Evolutionary conservation across 1,284 basidiomycete genomes (phyloP).

Genomic region (Puccinia coronata): DNA sequence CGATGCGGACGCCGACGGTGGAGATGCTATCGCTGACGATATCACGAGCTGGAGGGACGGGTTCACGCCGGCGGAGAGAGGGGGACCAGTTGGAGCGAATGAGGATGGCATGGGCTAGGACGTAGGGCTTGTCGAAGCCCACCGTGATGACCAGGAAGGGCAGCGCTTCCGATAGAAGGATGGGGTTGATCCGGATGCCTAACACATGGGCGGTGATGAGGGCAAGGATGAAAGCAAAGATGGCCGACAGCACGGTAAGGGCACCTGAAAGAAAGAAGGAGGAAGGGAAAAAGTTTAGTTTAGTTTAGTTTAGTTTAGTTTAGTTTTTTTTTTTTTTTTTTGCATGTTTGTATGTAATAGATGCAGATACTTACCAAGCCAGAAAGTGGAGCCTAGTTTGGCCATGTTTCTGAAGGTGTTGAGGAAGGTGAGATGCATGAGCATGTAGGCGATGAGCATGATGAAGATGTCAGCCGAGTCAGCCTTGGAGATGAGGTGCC

Average conservation of each 20-base stretch:
- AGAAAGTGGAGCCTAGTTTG: no score
- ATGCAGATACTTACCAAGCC: constrained; percentile 63
- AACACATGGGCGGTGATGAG: no score
- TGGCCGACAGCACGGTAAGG: constrained; percentile 78
- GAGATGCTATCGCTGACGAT: no score
- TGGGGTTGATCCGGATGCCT: no score
- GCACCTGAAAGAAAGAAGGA: constrained; percentile 62
- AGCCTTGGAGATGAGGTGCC: no score
- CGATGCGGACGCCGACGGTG: no score
- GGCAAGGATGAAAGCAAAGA: no score
- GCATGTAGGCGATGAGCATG: no score
- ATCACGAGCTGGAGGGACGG: no score
- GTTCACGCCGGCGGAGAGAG: no score
- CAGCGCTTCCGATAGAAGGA: constrained; percentile 88
- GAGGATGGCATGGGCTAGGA: constrained; percentile 86
- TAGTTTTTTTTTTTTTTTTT: constrained; percentile 5
- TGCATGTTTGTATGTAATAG: not conserved
- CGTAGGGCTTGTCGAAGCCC: constrained; percentile 95
- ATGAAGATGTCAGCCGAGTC: no score
- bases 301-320: constrained; percentile 50
- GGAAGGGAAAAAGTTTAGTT: constrained; percentile 33
- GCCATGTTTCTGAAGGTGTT: constrained; percentile 83
- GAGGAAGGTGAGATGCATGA: constrained; percentile 95
- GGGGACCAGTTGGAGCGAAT: constrained; percentile 73
- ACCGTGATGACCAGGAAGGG: constrained; percentile 97